Percentiles rank a stretch among this genome's conserved stretches.
Conservation (phyloP, 306 rosid genomes). For the Trifolium subterraneum region DNA sequence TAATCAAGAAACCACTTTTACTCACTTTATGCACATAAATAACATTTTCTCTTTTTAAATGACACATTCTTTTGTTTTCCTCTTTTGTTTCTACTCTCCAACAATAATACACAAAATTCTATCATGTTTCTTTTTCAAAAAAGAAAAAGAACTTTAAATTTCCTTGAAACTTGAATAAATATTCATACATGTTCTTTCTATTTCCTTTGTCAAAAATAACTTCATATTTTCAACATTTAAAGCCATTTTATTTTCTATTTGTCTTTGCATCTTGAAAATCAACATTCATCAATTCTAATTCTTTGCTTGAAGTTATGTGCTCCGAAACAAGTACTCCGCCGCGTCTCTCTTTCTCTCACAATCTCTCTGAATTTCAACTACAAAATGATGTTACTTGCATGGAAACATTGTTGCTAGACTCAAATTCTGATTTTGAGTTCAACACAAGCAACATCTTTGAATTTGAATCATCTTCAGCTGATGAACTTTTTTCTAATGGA, state of each 20-base stretch:
- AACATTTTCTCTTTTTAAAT: slow-evolving; percentile 21
- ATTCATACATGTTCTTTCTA: slow-evolving; percentile 37
- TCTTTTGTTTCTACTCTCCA: slow-evolving; percentile 46
- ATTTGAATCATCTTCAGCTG: slow-evolving; percentile 71
- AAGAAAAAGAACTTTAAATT: slow-evolving; percentile 28
- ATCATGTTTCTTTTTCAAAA: slow-evolving; percentile 46
- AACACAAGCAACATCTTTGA: slow-evolving; percentile 47
- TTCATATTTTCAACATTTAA: slow-evolving; percentile 39
- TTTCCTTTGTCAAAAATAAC: slow-evolving; percentile 41
- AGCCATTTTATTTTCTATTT: slow-evolving; percentile 7
- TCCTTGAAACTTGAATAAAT: slow-evolving; percentile 46
- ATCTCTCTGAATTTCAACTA: slow-evolving; percentile 44
- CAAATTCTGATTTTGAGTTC: slow-evolving; percentile 82
- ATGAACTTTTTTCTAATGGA: slow-evolving; percentile 89
- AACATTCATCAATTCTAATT: not conserved
- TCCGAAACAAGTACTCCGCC: slow-evolving; percentile 70
- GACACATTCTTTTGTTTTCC: slow-evolving; percentile 26
- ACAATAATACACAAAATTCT: slow-evolving; percentile 45
- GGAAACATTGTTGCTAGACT: slow-evolving; percentile 57
- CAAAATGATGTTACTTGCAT: slow-evolving; percentile 41
- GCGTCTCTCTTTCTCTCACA: slow-evolving; percentile 75
- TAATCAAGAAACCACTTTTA: slow-evolving; percentile 51
- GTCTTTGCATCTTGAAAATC: not conserved
- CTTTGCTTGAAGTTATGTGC: slow-evolving; percentile 51
- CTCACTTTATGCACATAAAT: slow-evolving; percentile 34